Conservation (phyloP, 2,329 filamentous ascomycete species). For the Ceratocystis diversiconidia region DNA sequence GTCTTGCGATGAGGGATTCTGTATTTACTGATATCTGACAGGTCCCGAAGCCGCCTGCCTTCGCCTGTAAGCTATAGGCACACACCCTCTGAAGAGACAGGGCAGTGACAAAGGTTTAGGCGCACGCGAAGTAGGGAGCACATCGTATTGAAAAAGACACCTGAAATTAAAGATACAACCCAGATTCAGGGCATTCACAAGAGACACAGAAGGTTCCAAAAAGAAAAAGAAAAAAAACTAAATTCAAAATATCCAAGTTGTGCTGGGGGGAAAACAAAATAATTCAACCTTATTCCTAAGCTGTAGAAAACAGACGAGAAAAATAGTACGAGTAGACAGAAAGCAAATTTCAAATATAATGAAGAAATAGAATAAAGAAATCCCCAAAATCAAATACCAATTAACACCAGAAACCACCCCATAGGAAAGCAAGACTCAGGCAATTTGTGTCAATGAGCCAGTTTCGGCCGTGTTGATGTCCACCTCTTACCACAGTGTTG, state of each 20-base stretch:
- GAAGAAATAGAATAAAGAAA: conserved; percentile 1
- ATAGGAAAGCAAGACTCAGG: conserved; percentile 1
- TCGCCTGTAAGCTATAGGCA: not conserved
- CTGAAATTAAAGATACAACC: not conserved
- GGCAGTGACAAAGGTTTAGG: not conserved
- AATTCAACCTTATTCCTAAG: not conserved
- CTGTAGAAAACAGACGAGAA: not conserved
- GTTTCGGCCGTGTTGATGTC: not conserved
- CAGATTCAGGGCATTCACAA: not conserved
- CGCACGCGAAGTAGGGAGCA: not conserved
- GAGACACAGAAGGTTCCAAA: not conserved
- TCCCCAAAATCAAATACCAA: conserved; percentile 3
- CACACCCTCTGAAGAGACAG: not conserved
- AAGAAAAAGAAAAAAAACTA: conserved; percentile 5
- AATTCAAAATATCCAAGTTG: not conserved
- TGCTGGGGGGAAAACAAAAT: not conserved
- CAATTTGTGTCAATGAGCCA: not conserved
- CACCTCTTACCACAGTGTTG: not conserved
- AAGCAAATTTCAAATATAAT: conserved; percentile 1
- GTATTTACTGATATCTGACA: not conserved
- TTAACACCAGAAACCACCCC: not conserved
- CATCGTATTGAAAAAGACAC: not conserved
- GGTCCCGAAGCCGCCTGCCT: not conserved
- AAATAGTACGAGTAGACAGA: not conserved
- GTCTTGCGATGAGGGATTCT: not conserved